phyloP scores from a whole-genome alignment of 805 yeast genomes.

The Monosporozyma unispora region DNA sequence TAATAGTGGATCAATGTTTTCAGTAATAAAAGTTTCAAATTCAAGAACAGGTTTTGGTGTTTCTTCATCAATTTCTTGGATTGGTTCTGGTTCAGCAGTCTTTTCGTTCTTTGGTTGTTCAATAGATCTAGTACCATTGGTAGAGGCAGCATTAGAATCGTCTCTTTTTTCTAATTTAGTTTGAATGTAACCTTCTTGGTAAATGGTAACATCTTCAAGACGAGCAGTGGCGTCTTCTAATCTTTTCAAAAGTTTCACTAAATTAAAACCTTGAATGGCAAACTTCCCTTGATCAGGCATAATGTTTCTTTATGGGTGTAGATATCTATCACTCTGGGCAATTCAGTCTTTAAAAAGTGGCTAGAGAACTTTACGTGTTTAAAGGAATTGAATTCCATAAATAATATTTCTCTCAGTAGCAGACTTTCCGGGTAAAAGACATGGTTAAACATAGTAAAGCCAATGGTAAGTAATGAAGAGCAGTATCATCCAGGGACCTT shows the following conservation, averaged over 20 bases:
- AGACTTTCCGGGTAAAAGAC: neutral
- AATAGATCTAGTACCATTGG: conserved; percentile 6
- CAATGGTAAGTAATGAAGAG: neutral
- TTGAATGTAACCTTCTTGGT: conserved; percentile 52
- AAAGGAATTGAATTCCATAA: neutral
- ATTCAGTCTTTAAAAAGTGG: neutral
- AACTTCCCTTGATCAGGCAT: conserved; percentile 10
- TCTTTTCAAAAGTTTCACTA: conserved; percentile 71
- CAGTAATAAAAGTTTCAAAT: conserved; percentile 46
- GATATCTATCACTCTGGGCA: neutral
- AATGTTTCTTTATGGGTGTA: neutral
- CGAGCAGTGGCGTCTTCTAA: conserved; percentile 91
- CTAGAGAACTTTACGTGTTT: neutral
- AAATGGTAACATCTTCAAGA: conserved; percentile 77
- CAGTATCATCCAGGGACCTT: neutral
- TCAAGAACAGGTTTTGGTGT: conserved; percentile 39
- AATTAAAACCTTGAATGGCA: conserved; percentile 67
- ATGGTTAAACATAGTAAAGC: neutral
- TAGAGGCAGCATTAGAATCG: neutral
- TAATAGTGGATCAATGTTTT: conserved; percentile 52
- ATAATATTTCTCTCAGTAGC: neutral
- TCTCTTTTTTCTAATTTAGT: conserved; percentile 20
- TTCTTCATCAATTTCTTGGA: conserved; percentile 10
- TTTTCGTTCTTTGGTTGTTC: conserved; percentile 12
- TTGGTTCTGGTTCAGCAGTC: conserved; percentile 6